A percentile compares a stretch with the other conserved stretches of the same genome.
Conservation (phyloP, 805 yeast genomes). For the Saccharomycopsis fibuligera region DNA sequence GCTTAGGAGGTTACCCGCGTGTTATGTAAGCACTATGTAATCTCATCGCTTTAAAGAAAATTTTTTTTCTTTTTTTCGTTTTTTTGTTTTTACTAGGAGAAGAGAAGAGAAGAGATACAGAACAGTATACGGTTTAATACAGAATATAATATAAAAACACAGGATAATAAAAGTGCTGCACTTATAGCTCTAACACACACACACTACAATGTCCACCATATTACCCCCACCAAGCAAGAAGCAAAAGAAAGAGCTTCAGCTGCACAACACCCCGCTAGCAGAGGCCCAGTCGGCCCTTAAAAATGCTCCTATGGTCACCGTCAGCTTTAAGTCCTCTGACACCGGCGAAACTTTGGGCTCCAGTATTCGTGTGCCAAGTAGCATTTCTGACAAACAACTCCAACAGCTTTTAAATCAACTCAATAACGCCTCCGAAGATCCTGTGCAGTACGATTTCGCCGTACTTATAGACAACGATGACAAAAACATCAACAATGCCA, state of each 20-base stretch:
- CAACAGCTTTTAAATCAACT: conserved; percentile 83
- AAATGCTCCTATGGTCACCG: conserved; percentile 80
- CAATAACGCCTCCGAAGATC: conserved; percentile 65
- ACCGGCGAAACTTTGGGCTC: conserved; percentile 85
- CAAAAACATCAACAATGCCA: conserved; percentile 31
- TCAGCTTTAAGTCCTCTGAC: conserved; percentile 88
- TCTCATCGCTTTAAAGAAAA: too few relatives aligned
- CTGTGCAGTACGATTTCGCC: conserved; percentile 85
- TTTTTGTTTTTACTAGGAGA: too few relatives aligned
- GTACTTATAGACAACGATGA: conserved; percentile 41
- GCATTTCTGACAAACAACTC: conserved; percentile 74
- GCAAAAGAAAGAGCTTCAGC: conserved; percentile 77
- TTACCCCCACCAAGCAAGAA: conserved; percentile 92
- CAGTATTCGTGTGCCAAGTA: conserved; percentile 86
- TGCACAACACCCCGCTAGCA: conserved; percentile 39
- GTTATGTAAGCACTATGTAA: too few relatives aligned
- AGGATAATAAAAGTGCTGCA: too few relatives aligned
- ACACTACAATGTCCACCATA: conserved; percentile 81
- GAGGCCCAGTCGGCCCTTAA: conserved; percentile 68
- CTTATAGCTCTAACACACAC: not conserved
- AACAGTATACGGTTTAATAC: too few relatives aligned
- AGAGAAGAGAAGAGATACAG: too few relatives aligned
- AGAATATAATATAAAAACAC: too few relatives aligned
- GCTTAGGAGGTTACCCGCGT: too few relatives aligned
- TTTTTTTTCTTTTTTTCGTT: too few relatives aligned